Conservation (phyloP, 768 basidiomycete genomes). For the Boletus insuetus region DNA sequence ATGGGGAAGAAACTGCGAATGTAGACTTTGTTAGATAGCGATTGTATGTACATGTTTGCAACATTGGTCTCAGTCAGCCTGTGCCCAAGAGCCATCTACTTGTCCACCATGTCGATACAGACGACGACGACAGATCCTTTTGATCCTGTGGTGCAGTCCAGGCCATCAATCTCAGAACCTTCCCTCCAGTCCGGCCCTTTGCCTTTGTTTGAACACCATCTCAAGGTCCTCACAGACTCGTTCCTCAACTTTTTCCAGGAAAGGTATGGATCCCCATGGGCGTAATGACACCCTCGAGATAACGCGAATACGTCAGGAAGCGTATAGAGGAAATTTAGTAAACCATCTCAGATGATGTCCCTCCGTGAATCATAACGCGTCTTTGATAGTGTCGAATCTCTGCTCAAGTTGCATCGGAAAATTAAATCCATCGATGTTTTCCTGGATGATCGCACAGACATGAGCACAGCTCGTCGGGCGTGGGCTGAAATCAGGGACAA, state of each 20-base stretch:
- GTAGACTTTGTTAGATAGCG: constrained; percentile 4
- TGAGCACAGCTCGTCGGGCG: constrained; percentile 62
- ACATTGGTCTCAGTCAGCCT: not conserved
- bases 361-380: constrained; percentile 2
- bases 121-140: constrained; percentile 20
- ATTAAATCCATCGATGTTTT: constrained; percentile 65
- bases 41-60: constrained; percentile 27
- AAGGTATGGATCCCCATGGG: constrained; percentile 47
- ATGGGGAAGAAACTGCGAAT: constrained; percentile 62
- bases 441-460: constrained; percentile 69
- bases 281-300: constrained; percentile 17
- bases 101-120: constrained; percentile 17
- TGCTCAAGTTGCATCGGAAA: constrained; percentile 70
- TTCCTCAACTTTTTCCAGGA: constrained; percentile 86
- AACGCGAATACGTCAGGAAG: constrained; percentile 45
- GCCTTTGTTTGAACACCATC: constrained; percentile 69
- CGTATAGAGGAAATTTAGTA: constrained; percentile 86
- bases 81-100: not conserved
- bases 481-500: constrained; percentile 88
- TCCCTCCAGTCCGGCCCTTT: constrained; percentile 48
- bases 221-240: constrained; percentile 63
- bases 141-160: constrained; percentile 18
- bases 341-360: constrained; percentile 21
- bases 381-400: constrained; percentile 61
- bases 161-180: constrained; percentile 30